These are phyloP conservation scores for Ustilago trichophora DNA, from an alignment of 1,284 basidiomycete genomes.

Conservation along the genomic window DNA sequence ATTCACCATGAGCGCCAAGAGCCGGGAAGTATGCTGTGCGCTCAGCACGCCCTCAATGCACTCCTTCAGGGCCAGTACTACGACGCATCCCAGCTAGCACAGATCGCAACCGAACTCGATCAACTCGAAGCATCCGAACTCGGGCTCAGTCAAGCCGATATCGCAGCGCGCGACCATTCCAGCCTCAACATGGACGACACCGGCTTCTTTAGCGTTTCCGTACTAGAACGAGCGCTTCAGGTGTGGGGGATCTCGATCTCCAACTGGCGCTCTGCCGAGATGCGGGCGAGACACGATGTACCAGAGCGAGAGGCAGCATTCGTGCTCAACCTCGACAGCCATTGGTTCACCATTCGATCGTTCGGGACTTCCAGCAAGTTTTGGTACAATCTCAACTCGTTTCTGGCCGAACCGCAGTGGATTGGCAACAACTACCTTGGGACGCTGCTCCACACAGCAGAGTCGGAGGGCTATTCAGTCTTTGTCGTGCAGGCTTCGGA, in stretches of 20 bases:
- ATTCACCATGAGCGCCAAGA: conserved; percentile 62
- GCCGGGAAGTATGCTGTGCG: conserved; percentile 63
- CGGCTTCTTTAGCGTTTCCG: conserved; percentile 60
- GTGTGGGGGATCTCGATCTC: conserved; percentile 46
- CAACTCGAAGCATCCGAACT: conserved; percentile 48
- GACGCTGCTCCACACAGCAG: conserved; percentile 58
- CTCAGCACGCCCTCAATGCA: conserved; percentile 63
- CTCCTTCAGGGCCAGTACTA: conserved; percentile 62
- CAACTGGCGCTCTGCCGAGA: conserved; percentile 41
- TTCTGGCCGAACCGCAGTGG: conserved; percentile 54
- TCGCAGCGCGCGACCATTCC: conserved; percentile 26
- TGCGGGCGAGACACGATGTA: conserved; percentile 32
- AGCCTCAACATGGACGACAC: conserved; percentile 64
- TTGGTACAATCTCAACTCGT: conserved; percentile 65
- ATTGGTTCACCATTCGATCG: conserved; percentile 63
- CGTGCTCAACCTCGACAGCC: conserved; percentile 61
- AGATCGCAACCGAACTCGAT: conserved; percentile 53
- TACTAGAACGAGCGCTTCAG: conserved; percentile 58
- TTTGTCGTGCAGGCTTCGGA: conserved; percentile 54
- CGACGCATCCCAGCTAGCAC: conserved; percentile 59
- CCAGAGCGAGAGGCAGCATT: conserved; percentile 63
- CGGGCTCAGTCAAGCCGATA: conserved; percentile 34
- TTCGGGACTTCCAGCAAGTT: conserved; percentile 50
- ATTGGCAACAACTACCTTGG: conserved; percentile 59
- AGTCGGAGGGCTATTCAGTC: conserved; percentile 60